Evolutionary conservation across 371 early-diverging fungal genomes (phyloP), one percentile per base, ranked within the genome.

Genomic region (Neoconidiobolus thromboides): DNA sequence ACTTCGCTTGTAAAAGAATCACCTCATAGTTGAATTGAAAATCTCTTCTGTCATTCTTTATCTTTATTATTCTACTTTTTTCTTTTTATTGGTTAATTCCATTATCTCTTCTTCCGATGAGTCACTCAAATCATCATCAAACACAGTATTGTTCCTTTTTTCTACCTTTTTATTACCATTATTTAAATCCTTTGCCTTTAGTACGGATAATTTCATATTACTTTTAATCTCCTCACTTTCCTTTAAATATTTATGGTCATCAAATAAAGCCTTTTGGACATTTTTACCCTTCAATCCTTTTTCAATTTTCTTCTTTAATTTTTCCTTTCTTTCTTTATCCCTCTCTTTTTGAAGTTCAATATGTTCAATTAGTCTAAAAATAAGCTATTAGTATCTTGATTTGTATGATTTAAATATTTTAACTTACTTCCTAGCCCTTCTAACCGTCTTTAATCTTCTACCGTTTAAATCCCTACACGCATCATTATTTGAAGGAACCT

Each of bases 391-490:
- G 26, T 9, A 50, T 52, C n/a, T 42, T 46, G 37, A 57, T 9
- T 2, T 55, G 10, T 56, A 54, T 37, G 43, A 14, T 15, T 40
- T 43, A 12, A 10, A 42, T 4, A 9, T 5, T n/a, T 48, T 6
- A 4, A 48, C 65, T 70, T 74, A 86, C 87, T 77, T 80, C 71
- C 89, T 85, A 42, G 93, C 91, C 48, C 87, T 92, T 61, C 89
- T 91, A 10, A 91, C 81, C 2, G 89, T 86, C 66, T 85, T 81
- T 36, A 96, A 77, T 36, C 97, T 75, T 47, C 93, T 72, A 1
- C 96, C 96, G 55, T 83, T 82, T 52, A 95, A 74, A 73, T 96
- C 96, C 44, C 97, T 75, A 71, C 96, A 96, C 4, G 86, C 83
- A 64, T 96, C 97, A 60, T 78, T 86, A 70, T 91, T 92, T 40